Evolutionary conservation across 2,329 filamentous ascomycete genomes (phyloP), one percentile per base, ranked within the genome.

Genomic region (Fusarium mangiferae): DNA sequence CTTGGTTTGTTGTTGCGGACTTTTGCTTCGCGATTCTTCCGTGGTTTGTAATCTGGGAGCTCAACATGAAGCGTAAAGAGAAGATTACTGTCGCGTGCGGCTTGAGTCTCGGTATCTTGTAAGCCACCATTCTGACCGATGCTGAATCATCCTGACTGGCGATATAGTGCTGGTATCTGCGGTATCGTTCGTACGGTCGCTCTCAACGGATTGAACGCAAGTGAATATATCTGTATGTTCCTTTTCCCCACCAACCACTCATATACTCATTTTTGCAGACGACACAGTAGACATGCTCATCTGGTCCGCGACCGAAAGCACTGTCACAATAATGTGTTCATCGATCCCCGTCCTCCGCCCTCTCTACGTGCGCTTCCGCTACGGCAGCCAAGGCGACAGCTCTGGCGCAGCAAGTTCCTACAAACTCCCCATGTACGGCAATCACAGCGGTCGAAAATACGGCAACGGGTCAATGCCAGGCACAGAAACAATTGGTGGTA

Each of bases 41-140:
- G 4, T 73, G 70, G 70, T 73, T 73, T 7, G 55, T 73, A 12
- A 73, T 70, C 6, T 73, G 71, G 66, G 61, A 73, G 14, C 48
- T 73, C 7, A 73, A 73, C 24, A 73, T 73, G 71, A 73, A 73
- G 26, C 66, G 61, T 3, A 73, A 73, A 10, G 70, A 73, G 24
- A 73, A 73, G 17, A 70, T 73, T 2, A 73, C 71, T 0, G 66
- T 73, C 2, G 71, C 70, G 1, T 73, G 66, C 7, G 66, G 66
- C 4, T 7, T 73, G 1, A 70, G 70, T 24, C 66, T 73, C 5
- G 70, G 70, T 9, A 55, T 73, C 5, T 67, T 73, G 71, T 73
- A 60, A 61, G 70, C 10, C 12, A 7, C 9, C 5, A 9, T 0
- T n/a, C 22, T 38, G 1, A 3, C 12, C 1, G 0, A 7, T 4